Conservation (phyloP, 805 yeast species). For the Starmerella khaoyaiensis region DNA sequence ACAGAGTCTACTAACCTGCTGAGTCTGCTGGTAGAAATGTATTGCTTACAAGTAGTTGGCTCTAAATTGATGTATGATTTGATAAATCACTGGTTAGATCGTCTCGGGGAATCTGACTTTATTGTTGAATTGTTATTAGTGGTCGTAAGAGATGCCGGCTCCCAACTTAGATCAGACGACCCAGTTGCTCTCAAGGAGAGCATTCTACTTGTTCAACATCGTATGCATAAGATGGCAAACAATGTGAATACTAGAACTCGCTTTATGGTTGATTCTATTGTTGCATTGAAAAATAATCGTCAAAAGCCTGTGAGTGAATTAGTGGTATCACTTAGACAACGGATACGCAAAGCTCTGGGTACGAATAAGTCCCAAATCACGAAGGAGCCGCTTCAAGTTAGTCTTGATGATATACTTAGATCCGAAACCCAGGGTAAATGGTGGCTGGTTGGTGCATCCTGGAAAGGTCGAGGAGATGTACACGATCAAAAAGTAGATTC, state of each 20-base stretch:
- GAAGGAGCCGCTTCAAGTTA: constrained; percentile 69
- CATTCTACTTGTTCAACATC: constrained; percentile 42
- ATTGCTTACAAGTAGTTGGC: constrained; percentile 63
- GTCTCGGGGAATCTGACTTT: constrained; percentile 32
- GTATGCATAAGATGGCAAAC: constrained; percentile 28
- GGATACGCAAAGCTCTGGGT: constrained; percentile 39
- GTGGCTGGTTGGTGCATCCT: constrained; percentile 98
- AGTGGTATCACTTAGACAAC: constrained; percentile 38
- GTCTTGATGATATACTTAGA: constrained; percentile 65
- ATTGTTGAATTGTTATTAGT: constrained; percentile 60
- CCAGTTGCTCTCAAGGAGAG: constrained; percentile 76
- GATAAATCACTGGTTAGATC: constrained; percentile 37
- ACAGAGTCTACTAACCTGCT: constrained; percentile 37
- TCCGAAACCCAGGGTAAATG: constrained; percentile 81
- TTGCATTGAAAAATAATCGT: constrained; percentile 77
- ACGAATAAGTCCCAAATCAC: constrained; percentile 32
- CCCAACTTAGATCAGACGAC: constrained; percentile 79
- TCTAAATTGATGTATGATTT: constrained; percentile 68
- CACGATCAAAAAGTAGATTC: constrained; percentile 30
- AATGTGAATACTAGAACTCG: constrained; percentile 49
- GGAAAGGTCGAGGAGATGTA: constrained; percentile 52
- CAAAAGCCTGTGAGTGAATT: constrained; percentile 46
- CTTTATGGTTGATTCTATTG: constrained; percentile 72
- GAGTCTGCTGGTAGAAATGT: constrained; percentile 63
- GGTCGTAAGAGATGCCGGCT: constrained; percentile 63